A percentile compares a stretch with the other conserved stretches of the same genome.
Evolutionary conservation across 2,329 filamentous ascomycete genomes (phyloP).

Genomic region (Metarhizium guizhouense): DNA sequence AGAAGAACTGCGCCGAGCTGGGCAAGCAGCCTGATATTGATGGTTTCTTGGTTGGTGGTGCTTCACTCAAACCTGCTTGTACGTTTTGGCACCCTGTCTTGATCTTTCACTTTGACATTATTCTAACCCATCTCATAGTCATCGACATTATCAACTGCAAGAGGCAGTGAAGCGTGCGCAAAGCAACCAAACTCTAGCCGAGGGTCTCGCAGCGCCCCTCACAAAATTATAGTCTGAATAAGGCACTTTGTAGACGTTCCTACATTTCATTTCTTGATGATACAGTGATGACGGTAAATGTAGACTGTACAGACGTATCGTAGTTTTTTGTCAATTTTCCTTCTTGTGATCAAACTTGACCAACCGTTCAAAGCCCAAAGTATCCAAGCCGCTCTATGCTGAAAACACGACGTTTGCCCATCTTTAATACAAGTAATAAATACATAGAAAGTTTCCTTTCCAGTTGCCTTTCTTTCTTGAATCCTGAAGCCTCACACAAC

Average conservation of each 20-base stretch:
- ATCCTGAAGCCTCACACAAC: constrained; percentile 30
- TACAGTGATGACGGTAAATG: not conserved
- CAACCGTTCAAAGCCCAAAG: constrained; percentile 5
- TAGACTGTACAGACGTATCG: not conserved
- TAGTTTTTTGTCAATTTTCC: not conserved
- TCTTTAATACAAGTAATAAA: constrained; percentile 18
- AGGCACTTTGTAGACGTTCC: not conserved
- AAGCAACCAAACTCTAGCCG: not conserved
- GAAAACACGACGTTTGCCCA: constrained; percentile 10
- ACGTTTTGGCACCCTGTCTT: constrained; percentile 28
- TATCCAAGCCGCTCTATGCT: constrained; percentile 20
- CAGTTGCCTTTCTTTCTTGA: not conserved
- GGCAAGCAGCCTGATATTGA: constrained; percentile 92
- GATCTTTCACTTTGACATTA: not conserved
- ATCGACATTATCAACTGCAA: constrained; percentile 51
- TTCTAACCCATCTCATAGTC: constrained; percentile 25
- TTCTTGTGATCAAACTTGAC: not conserved
- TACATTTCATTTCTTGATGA: not conserved
- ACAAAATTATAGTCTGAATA: not conserved
- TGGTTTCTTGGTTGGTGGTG: constrained; percentile 93
- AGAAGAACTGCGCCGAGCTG: constrained; percentile 96
- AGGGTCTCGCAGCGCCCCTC: not conserved
- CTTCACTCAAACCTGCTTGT: constrained; percentile 94
- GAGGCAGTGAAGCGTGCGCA: constrained; percentile 30
- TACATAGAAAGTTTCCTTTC: constrained; percentile 10